Evolutionary conservation across 257 asterid genomes (phyloP), one percentile per base, ranked within the genome.

Genomic region (Lavandula angustifolia): DNA sequence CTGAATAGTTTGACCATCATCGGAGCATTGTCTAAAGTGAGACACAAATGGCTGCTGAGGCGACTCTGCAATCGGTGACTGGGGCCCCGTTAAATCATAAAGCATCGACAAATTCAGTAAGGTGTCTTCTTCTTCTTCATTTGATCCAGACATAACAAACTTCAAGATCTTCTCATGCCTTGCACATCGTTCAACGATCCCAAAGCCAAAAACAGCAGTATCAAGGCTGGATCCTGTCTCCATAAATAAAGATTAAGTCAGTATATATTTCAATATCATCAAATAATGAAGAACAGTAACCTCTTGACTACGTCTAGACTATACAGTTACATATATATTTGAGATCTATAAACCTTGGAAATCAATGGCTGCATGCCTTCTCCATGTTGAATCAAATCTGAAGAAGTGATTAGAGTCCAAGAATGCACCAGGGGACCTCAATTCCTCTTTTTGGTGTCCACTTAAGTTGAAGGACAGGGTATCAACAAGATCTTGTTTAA

Each of bases 161-260:
- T 87, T 84, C 83, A 75, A 29, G 73, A 86, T 73, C 67, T 70
- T 80, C 73, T 87, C 96, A 4, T 76, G 88, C 70, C 65, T 73
- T 51, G 68, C 59, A 67, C 82, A 83, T 43, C 82, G 87, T 38
- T 86, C 90, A 0, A 83, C 86, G 66, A 88, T 76, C 67, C 89
- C 91, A 51, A 70, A 69, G 81, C 90, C 74, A 33, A 88, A 77
- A 60, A 32, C 77, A 60, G 63, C 67, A 1, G 83, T 72, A 47
- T 72, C 79, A 43, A 78, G 79, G 47, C 70, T 69, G 46, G 75
- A 33, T 42, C 78, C 97, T 82, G 85, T 65, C 33, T 56, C 60
- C 62, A 78, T 66, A 67, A 64, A 7, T 66, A 64, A 58, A 58
- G 11, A 32, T 31, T 8, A n/a, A 50, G 62, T 73, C 66, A 61